Evolutionary conservation across 495 filamentous ascomycete species (phyloP), one percentile per base, ranked within the genome.

Genomic region (Geopyxis carbonaria): DNA sequence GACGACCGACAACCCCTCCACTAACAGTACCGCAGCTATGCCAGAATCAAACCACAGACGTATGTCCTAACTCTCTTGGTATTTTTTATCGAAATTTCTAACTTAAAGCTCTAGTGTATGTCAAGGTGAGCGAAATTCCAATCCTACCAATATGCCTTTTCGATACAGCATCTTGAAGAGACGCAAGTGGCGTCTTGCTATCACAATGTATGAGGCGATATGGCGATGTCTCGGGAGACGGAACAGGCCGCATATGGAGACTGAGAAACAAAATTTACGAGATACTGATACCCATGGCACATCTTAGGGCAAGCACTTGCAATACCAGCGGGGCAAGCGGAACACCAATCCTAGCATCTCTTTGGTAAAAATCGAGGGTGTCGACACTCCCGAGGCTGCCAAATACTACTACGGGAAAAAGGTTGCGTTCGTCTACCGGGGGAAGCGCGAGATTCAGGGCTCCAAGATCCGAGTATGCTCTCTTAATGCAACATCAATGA

Each of bases 301-400:
- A n/a, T n/a, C n/a, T n/a, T n/a, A 44, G 10, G 21, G 14, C 1
- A 18, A 42, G 13, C 86, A 93, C 72, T 67, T 93, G 59, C 86
- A 78, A 67, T 93, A 91, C 72, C 80, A 87, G 70, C 80, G 86
- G 57, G 73, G 75, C 53, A 79, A 84, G 69, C 75, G 76, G 61
- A 75, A 68, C 62, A 79, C 73, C 58, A 85, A 81, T 69, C 78
- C 82, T 48, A 74, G 73, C 66, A 91, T 80, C 34, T 75, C 69
- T 58, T 69, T 97, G 64, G 75, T 97, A 69, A 82, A 93, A 72
- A 91, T 97, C 59, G 82, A 95, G 67, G 87, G 87, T 62, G 89
- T 93, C 53, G 83, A 87, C 54, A 73, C 78, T 69, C 67, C 78
- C 48, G 67, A 76, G 50, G 82, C 78, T 57, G 89, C 89, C 60